Base-by-base conservation (phyloP, 352 stramenopile species). In the Pythium graminicola region DNA sequence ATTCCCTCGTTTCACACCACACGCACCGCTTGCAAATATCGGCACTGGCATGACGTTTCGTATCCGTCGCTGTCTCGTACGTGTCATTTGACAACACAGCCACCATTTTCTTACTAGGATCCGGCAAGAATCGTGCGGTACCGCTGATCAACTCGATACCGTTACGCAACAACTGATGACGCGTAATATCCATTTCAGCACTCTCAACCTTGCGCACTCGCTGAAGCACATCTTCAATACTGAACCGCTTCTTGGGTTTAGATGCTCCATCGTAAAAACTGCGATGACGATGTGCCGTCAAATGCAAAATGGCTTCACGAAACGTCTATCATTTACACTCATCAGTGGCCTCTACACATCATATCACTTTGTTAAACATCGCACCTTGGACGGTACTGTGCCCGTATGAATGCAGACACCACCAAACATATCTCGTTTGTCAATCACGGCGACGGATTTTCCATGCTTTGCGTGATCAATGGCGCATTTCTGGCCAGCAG, bases 331-430 rank as follows among this genome's bases (percentile, higher is more conserved):
- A n/a, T n/a, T n/a, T n/a, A n/a, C n/a, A n/a, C n/a, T n/a, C n/a
- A n/a, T n/a, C n/a, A n/a, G n/a, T n/a, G n/a, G n/a, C n/a, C n/a
- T n/a, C n/a, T n/a, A n/a, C n/a, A n/a, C n/a, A n/a, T 41, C 47
- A n/a, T 47, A 13, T 23, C 24, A 41, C 35, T 22, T 7, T 6
- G 22, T 2, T 13, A 43, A 17, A 1, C 24, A 23, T 32, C 50
- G 40, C 14, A 86, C 78, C 73, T 93, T 93, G 54, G 72, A 89
- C 1, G 86, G 86, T 26, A 96, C 73, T 0, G 86, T 96, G 48
- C 86, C 86, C 19, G 86, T 95, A 59, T 95, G 85, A 41, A 95
- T 74, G 57, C 86, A 96, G 27, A 95, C 86, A 13, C 85, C 86
- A 16, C 86, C 85, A 32, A 83, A 54, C 86, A 95, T 94, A 52